phyloP scores from a whole-genome alignment of 441 rosid genomes.

The Metrosideros polymorpha region DNA sequence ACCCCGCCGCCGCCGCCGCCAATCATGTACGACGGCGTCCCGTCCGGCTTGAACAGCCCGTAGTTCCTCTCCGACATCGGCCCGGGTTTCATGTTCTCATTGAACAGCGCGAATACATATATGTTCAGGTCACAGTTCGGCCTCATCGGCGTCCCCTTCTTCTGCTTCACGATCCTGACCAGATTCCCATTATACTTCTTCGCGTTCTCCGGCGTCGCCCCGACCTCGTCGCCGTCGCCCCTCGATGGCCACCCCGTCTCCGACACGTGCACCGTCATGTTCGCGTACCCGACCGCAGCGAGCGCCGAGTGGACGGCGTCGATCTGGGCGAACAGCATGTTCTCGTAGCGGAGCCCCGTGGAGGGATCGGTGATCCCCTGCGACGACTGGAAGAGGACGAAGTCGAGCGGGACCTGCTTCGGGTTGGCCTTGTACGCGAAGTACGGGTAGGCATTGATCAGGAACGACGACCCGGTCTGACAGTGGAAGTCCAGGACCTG shows the following conservation, averaged over 20 bases:
- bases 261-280: conserved; percentile 4
- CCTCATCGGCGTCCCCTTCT: conserved; percentile 14
- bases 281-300: conserved; percentile 1
- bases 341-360: conserved; percentile 5
- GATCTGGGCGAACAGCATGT: conserved; percentile 14
- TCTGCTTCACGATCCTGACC: conserved; percentile 1
- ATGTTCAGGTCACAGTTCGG: conserved; percentile 3
- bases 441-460: conserved; percentile 14
- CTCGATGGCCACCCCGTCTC: conserved; percentile 14
- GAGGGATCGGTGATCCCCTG: conserved; percentile 3
- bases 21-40: not conserved
- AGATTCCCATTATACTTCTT: conserved; percentile 10
- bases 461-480: conserved; percentile 3
- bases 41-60: conserved; percentile 10
- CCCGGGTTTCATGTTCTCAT: conserved; percentile 14
- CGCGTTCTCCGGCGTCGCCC: conserved; percentile 10
- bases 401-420: conserved; percentile 7
- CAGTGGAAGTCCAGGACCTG: conserved; percentile 5
- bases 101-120: conserved; percentile 8
- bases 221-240: conserved; percentile 7
- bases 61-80: conserved; percentile 12
- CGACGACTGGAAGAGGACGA: conserved; percentile 9
- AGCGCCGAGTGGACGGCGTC: conserved; percentile 9
- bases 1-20: not conserved
- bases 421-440: conserved; percentile 11